A percentile compares a stretch with the other conserved stretches of the same genome.
These are phyloP conservation scores for Ceratocystis alfenasii DNA, from an alignment of 2,329 filamentous ascomycete species.

Conservation along the genomic window DNA sequence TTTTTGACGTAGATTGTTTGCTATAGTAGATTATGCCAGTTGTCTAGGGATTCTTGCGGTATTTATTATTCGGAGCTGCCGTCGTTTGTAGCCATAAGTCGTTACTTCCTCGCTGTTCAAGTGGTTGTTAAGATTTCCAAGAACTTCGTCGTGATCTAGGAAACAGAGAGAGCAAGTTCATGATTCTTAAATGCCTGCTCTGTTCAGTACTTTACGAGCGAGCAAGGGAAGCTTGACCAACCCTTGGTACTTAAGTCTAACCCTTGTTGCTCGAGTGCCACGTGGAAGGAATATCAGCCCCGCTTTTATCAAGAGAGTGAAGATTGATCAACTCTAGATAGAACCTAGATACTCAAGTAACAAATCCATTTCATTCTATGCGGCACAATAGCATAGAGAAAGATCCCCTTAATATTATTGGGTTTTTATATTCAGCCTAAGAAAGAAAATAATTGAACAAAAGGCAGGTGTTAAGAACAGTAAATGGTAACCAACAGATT, in stretches of 20 bases:
- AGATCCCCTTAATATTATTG: not conserved
- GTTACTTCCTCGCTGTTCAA: not conserved
- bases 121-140: no score
- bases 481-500: constrained; percentile 7
- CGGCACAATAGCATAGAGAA: no score
- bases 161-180: not conserved
- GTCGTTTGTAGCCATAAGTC: not conserved
- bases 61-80: not conserved
- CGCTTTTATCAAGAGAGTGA: not conserved
- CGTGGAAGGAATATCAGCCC: not conserved
- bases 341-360: no score
- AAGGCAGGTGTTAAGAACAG: not conserved
- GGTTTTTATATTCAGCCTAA: not conserved
- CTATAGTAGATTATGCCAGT: not conserved
- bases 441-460: not conserved
- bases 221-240: not conserved
- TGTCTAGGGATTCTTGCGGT: not conserved
- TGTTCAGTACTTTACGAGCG: not conserved
- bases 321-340: no score
- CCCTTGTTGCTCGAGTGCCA: not conserved
- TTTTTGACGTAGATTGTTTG: not conserved
- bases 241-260: not conserved
- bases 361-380: no score
- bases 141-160: not conserved
- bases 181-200: not conserved